phyloP scores from a whole-genome alignment of 106 monocot species.

The Dendrobium catenatum region DNA sequence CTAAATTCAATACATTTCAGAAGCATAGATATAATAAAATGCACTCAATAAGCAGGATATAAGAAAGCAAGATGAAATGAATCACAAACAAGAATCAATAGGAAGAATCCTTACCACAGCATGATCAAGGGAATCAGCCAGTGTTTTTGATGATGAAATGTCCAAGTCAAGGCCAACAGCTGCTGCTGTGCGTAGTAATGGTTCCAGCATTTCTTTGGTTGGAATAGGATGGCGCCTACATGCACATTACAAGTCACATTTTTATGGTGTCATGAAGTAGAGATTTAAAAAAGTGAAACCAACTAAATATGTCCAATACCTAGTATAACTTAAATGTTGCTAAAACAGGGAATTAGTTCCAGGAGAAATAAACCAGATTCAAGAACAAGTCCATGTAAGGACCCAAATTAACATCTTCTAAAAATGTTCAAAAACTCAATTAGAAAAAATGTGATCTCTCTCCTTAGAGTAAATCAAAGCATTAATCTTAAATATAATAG shows the following conservation, averaged over 20 bases:
- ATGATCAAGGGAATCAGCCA: slow-evolving; percentile 94
- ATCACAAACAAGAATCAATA: slow-evolving; percentile 7
- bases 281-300: slow-evolving; percentile 1
- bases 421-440: neutral
- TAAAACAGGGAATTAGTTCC: neutral
- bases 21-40: neutral
- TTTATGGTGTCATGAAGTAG: neutral
- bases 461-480: neutral
- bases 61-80: neutral
- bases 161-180: slow-evolving; percentile 85
- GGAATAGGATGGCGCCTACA: slow-evolving; percentile 90
- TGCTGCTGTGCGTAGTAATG: slow-evolving; percentile 75
- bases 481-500: neutral
- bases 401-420: neutral
- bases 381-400: neutral
- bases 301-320: neutral
- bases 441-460: neutral
- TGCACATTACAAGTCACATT: slow-evolving; percentile 11
- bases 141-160: slow-evolving; percentile 85
- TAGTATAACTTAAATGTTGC: neutral
- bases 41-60: neutral
- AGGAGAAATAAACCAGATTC: neutral
- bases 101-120: slow-evolving; percentile 56
- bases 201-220: slow-evolving; percentile 98
- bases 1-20: neutral